phyloP scores from a whole-genome alignment of 495 filamentous ascomycete species.

The Lophiostoma macrostomum region DNA sequence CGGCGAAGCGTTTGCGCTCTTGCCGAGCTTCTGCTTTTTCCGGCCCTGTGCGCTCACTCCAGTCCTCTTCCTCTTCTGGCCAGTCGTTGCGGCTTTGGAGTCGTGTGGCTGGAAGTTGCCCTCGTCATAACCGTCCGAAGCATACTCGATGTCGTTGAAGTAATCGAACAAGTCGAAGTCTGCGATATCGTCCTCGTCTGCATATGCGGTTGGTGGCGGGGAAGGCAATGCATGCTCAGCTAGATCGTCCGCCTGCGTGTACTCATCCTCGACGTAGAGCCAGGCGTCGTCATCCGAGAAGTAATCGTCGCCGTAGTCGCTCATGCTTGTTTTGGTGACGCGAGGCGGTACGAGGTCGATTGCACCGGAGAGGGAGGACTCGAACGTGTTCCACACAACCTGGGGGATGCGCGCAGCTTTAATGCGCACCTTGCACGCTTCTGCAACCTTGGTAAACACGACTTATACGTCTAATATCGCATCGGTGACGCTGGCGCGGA shows the following conservation, averaged over 20 bases:
- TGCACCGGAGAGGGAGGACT: not conserved
- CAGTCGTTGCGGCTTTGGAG: slow-evolving; percentile 4
- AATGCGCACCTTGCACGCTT: no score
- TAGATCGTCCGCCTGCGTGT: slow-evolving; percentile 39
- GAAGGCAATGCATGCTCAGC: slow-evolving; percentile 42
- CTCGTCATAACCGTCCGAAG: slow-evolving; percentile 40
- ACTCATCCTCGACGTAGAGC: slow-evolving; percentile 43
- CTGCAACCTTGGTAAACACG: no score
- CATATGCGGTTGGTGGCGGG: slow-evolving; percentile 29
- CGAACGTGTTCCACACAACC: no score
- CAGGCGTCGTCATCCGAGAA: slow-evolving; percentile 35
- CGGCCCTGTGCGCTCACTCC: slow-evolving; percentile 8
- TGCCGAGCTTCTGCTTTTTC: slow-evolving; percentile 24
- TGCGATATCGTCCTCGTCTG: slow-evolving; percentile 20
- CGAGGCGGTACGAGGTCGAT: not conserved
- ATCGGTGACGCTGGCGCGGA: no score
- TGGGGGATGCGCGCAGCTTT: no score
- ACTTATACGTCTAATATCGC: no score
- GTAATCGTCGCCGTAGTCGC: slow-evolving; percentile 34
- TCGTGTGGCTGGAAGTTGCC: slow-evolving; percentile 9
- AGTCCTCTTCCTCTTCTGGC: slow-evolving; percentile 27
- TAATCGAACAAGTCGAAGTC: slow-evolving; percentile 36
- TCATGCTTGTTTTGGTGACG: slow-evolving; percentile 16
- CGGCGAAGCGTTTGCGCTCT: not conserved
- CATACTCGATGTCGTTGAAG: slow-evolving; percentile 41